Evolutionary conservation across 1,284 basidiomycete species (phyloP).

Genomic region (Trichosporon sp.): DNA sequence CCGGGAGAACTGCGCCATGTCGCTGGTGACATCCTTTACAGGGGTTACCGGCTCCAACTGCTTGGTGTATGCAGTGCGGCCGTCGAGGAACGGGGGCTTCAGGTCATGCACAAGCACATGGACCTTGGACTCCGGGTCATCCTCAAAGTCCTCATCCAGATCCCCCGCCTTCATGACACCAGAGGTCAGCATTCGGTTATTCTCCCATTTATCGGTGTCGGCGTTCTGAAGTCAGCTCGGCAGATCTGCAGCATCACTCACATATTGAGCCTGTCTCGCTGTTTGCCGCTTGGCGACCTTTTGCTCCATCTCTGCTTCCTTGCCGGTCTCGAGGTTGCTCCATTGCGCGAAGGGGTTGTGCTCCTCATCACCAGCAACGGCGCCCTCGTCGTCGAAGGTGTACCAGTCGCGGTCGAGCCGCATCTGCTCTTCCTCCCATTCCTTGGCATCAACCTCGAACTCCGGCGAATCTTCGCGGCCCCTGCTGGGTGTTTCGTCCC

Average conservation of each 20-base stretch:
- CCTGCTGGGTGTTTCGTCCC: conserved; percentile 80
- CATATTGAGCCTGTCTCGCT: conserved; percentile 88
- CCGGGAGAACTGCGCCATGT: conserved; percentile 91
- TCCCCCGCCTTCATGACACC: conserved; percentile 82
- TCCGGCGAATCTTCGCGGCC: conserved; percentile 54
- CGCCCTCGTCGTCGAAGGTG: conserved; percentile 78
- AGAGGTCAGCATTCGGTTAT: conserved; percentile 92
- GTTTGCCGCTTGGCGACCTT: conserved; percentile 83
- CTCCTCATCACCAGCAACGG: conserved; percentile 75
- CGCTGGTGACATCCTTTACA: conserved; percentile 85
- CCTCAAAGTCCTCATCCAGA: conserved; percentile 83
- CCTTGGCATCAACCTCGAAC: conserved; percentile 55
- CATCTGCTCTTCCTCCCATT: conserved; percentile 94
- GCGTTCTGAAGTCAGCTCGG: conserved; percentile 62
- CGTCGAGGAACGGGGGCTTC: conserved; percentile 96
- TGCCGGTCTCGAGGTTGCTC: conserved; percentile 67
- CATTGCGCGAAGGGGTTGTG: conserved; percentile 91
- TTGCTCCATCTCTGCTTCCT: conserved; percentile 71
- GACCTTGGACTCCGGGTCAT: conserved; percentile 89
- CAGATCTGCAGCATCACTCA: conserved; percentile 49
- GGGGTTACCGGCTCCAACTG: conserved; percentile 97
- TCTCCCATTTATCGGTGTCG: conserved; percentile 98
- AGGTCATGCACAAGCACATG: conserved; percentile 97
- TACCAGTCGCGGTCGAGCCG: conserved; percentile 91
- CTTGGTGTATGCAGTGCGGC: conserved; percentile 90